phyloP scores from a whole-genome alignment of 139 green algal species.

The Tetraselmis striata region DNA sequence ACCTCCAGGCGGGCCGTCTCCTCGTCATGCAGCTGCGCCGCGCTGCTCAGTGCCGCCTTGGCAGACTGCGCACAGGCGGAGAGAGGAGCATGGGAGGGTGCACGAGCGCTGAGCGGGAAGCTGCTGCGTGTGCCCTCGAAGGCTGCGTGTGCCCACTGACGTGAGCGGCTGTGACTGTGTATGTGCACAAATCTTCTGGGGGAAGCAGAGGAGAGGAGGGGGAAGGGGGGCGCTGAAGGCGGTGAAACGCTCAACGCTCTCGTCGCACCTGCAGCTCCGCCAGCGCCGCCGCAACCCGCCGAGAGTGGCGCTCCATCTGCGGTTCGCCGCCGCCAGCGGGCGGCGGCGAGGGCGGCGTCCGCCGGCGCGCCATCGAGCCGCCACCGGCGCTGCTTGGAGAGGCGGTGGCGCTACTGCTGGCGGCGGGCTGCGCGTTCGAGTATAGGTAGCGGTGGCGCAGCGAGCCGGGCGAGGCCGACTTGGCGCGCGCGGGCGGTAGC shows the following conservation, averaged over 20 bases:
- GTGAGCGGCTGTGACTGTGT: too few species aligned
- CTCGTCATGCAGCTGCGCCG: neutral
- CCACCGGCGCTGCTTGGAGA: neutral
- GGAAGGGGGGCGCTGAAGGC: too few species aligned
- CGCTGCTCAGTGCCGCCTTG: neutral
- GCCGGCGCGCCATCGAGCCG: too few species aligned
- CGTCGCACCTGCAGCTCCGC: neutral
- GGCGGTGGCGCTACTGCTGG: too few species aligned
- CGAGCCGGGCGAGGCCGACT: neutral
- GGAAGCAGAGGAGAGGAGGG: too few species aligned
- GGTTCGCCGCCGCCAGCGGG: neutral
- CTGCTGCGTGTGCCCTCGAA: too few species aligned
- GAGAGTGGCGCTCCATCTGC: neutral
- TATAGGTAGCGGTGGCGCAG: neutral
- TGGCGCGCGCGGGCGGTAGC: neutral
- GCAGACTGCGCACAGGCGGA: too few species aligned
- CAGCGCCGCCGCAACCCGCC: neutral
- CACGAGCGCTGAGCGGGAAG: neutral
- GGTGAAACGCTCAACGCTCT: too few species aligned
- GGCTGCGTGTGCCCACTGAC: too few species aligned
- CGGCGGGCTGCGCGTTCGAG: neutral
- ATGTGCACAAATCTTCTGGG: too few species aligned
- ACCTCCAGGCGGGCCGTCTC: neutral
- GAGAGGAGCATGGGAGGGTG: too few species aligned
- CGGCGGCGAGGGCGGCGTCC: neutral